phyloP scores from a whole-genome alignment of 495 filamentous ascomycete genomes.

The Penicillium goetzii region DNA sequence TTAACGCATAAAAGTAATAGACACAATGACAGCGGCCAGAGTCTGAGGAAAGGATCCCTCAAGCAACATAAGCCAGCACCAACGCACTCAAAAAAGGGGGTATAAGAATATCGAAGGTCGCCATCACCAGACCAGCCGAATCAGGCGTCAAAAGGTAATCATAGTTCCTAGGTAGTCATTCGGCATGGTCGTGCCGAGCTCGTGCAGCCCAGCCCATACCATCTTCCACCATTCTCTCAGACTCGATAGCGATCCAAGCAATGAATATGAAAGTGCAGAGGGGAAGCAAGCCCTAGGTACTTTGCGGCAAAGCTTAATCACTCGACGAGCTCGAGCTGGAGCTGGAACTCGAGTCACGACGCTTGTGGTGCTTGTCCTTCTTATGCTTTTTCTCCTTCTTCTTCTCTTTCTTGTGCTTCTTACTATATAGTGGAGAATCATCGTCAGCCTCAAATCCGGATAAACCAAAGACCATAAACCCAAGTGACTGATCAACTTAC shows the following conservation, averaged over 20 bases:
- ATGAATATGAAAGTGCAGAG: neutral
- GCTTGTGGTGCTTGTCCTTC: constrained; percentile 36
- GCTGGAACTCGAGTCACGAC: constrained; percentile 31
- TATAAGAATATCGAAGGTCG: neutral
- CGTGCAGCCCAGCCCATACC: neutral
- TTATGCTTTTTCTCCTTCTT: constrained; percentile 31
- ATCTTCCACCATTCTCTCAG: neutral
- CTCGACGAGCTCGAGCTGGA: constrained; percentile 36
- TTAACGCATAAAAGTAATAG: neutral
- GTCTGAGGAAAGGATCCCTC: neutral
- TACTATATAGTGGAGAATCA: constrained; percentile 17
- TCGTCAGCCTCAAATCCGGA: constrained; percentile 18
- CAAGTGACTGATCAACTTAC: constrained; percentile 30
- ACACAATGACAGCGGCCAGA: neutral
- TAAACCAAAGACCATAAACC: neutral
- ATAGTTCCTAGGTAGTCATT: neutral
- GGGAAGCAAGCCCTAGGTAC: too few relatives aligned
- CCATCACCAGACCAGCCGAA: constrained; percentile 5
- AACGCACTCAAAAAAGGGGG: neutral
- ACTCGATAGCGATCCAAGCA: neutral
- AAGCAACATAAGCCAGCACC: neutral
- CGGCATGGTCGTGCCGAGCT: neutral
- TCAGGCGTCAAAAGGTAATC: neutral
- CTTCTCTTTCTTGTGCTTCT: constrained; percentile 37
- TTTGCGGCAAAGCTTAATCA: neutral